Evolutionary conservation across 176 grass and related monocot species (phyloP), one percentile per base, ranked within the genome.

Genomic region (Triticum turgidum): DNA sequence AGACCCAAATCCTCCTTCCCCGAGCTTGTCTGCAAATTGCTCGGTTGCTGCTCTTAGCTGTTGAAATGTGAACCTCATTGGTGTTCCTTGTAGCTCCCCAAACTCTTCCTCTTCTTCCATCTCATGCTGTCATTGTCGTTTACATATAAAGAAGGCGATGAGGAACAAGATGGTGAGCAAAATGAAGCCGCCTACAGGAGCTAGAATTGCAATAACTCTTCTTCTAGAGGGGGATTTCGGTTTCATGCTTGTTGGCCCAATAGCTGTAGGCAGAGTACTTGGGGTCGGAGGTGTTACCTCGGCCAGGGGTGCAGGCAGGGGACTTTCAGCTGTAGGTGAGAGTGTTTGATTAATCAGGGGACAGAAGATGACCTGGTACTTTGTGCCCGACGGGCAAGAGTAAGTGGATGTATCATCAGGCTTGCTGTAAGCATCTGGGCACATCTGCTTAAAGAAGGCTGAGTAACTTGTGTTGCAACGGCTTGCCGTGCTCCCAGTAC

Each of bases 51-150:
- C 68, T 3, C 14, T 2, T 51, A 87, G 27, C 68, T 74, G 77
- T 15, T 65, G 56, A 80, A 73, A 87, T 75, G 85, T 82, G 85
- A 74, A 82, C n/a, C 78, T 87, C 7, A 3, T 30, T 3, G 10
- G 69, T 0, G 14, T 32, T 76, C 73, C 73, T 11, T 20, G 45
- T 12, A 79, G 52, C 9, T 52, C 21, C 0, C 65, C 30, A 35
- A 84, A 72, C 20, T 83, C 86, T 27, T 70, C 80, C 11, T 44
- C 11, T 13, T 79, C 80, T 0, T 81, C 14, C 78, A 42, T 12
- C 78, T 82, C 79, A 0, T 5, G 34, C 45, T 2, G 51, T 61
- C 1, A 30, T 2, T 1, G 1, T 59, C 2, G 17, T 69, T 69
- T 88, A 41, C 54, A 32, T 21, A 37, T 4, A 6, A 30, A 11